These are phyloP conservation scores for Monosporascus sp. DNA, from an alignment of 2,329 filamentous ascomycete genomes.

Conservation along the genomic window DNA sequence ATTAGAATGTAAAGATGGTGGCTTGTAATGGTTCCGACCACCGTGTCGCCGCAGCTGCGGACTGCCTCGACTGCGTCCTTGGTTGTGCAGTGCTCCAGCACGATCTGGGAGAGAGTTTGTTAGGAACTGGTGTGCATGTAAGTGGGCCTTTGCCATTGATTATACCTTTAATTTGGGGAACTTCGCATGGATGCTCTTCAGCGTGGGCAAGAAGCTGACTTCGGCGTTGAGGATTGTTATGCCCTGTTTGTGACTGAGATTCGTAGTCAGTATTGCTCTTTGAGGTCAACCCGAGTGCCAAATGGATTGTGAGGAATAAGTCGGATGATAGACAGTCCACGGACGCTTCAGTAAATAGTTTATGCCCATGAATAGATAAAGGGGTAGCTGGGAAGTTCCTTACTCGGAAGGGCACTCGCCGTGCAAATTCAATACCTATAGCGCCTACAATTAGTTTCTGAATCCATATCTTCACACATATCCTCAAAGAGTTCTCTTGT, in stretches of 20 bases:
- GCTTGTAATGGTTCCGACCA: constrained; percentile 60
- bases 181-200: constrained; percentile 49
- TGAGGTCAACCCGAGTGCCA: background rate
- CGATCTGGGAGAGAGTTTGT: constrained; percentile 10
- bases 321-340: no score
- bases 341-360: no score
- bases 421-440: constrained; percentile 55
- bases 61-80: constrained; percentile 58
- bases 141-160: constrained; percentile 21
- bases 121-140: background rate
- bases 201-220: constrained; percentile 58
- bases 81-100: constrained; percentile 62
- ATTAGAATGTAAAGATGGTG: constrained; percentile 59
- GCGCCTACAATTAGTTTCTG: background rate
- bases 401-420: constrained; percentile 52
- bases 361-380: background rate
- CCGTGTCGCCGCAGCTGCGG: constrained; percentile 52
- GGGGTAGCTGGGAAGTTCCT: background rate
- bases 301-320: no score
- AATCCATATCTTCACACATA: no score
- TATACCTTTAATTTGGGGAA: constrained; percentile 33
- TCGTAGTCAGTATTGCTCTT: background rate
- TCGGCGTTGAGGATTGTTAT: constrained; percentile 55
- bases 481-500: no score
- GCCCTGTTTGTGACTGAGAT: constrained; percentile 9